Conservation (phyloP, 140 eudicot species). For the Flaveria floridana region DNA sequence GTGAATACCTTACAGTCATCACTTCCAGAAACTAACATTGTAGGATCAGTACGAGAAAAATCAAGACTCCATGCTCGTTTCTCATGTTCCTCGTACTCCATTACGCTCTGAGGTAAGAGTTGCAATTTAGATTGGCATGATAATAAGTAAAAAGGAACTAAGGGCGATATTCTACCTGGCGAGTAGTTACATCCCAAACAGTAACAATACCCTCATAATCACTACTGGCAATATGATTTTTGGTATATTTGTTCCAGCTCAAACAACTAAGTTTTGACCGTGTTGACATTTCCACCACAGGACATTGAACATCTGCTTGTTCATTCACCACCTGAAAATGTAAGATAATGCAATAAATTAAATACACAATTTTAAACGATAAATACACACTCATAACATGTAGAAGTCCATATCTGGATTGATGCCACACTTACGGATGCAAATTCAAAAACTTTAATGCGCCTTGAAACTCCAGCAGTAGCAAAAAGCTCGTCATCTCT, state of each 20-base stretch:
- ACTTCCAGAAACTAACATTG: conserved; percentile 94
- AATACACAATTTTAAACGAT: not conserved
- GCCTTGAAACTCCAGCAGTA: conserved; percentile 94
- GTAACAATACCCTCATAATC: conserved; percentile 96
- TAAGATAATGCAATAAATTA: not conserved
- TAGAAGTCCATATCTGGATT: not conserved
- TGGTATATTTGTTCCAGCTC: conserved; percentile 93
- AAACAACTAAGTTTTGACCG: conserved; percentile 90
- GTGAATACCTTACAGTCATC: conserved; percentile 87
- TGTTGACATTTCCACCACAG: conserved; percentile 86
- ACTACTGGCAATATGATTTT: conserved; percentile 85
- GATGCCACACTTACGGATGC: conserved; percentile 58
- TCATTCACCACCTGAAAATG: conserved; percentile 82
- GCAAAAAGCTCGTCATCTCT: conserved; percentile 96
- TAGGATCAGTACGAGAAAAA: conserved; percentile 86
- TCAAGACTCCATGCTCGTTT: conserved; percentile 99
- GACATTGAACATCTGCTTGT: conserved; percentile 78
- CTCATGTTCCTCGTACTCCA: conserved; percentile 97
- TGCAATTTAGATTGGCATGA: not conserved
- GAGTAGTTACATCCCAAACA: conserved; percentile 95
- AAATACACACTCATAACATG: not conserved
- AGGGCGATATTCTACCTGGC: conserved; percentile 58
- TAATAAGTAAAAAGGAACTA: conserved; percentile 10
- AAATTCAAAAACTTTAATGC: conserved; percentile 90
- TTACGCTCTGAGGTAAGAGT: conserved; percentile 56